Conservation (phyloP, 768 basidiomycete genomes). For the Tubosaeta sp. region DNA sequence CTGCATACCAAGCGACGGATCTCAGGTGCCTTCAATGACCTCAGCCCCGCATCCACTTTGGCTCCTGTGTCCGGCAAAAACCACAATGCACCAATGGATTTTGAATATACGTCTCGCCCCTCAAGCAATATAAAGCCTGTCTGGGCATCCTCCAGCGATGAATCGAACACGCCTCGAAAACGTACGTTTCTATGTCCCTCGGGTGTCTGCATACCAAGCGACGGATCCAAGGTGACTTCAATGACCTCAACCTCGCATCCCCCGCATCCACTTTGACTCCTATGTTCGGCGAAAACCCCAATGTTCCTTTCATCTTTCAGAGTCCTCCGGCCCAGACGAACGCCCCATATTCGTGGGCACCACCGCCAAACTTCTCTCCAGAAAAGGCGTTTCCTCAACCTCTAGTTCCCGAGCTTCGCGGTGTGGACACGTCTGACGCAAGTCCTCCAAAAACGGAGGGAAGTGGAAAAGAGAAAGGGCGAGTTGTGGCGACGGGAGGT, state of each 20-base stretch:
- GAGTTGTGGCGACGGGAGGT: constrained; percentile 60
- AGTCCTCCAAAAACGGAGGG: constrained; percentile 55
- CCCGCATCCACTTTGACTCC: constrained; percentile 39
- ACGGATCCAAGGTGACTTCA: constrained; percentile 38
- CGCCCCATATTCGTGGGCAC: constrained; percentile 57
- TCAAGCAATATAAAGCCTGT: constrained; percentile 47
- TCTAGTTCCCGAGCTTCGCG: constrained; percentile 45
- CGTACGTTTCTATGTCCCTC: constrained; percentile 51
- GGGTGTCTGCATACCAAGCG: constrained; percentile 21
- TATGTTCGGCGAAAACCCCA: constrained; percentile 60
- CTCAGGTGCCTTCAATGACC: constrained; percentile 42
- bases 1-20: constrained; percentile 26
- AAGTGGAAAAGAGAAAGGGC: constrained; percentile 34
- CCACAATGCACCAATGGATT: constrained; percentile 85
- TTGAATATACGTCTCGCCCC: constrained; percentile 73
- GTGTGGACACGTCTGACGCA: constrained; percentile 72
- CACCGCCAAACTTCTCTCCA: constrained; percentile 57
- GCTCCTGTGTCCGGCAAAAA: constrained; percentile 61
- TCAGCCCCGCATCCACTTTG: constrained; percentile 35
- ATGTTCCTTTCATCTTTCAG: constrained; percentile 72
- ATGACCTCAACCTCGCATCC: constrained; percentile 39
- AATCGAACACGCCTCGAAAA: constrained; percentile 59
- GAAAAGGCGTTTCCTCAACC: constrained; percentile 54
- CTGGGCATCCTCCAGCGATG: constrained; percentile 48
- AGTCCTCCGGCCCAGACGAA: constrained; percentile 42